Conservation (phyloP, 164 flowering plant species). For the Stephania japonica region DNA sequence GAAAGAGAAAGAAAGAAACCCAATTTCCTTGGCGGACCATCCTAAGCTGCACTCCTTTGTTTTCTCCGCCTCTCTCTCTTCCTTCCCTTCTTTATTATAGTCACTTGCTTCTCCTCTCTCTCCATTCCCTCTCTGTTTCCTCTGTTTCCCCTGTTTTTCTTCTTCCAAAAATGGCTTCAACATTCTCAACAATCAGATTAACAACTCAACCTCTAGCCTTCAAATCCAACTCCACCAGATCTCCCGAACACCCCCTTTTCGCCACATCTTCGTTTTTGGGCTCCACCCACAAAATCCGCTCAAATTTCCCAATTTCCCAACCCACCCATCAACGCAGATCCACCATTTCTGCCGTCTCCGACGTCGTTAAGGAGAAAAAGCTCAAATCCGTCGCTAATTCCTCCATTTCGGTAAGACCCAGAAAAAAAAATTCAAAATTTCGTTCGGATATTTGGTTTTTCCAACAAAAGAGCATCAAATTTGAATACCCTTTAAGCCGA, state of each 20-base stretch:
- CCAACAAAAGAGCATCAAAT: background rate
- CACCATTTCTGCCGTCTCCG: constrained; percentile 45
- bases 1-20: background rate
- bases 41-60: constrained; percentile 20
- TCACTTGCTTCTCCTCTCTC: background rate
- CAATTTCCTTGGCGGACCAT: constrained; percentile 22
- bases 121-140: background rate
- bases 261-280: constrained; percentile 30
- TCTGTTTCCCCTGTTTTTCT: background rate
- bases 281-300: constrained; percentile 29
- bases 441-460: background rate
- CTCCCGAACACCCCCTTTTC: constrained; percentile 27
- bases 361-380: constrained; percentile 67
- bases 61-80: constrained; percentile 30
- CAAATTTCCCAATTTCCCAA: constrained; percentile 11
- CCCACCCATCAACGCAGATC: constrained; percentile 23
- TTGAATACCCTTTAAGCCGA: background rate
- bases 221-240: constrained; percentile 25
- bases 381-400: constrained; percentile 26
- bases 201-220: constrained; percentile 21
- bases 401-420: constrained; percentile 39
- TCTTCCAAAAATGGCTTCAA: constrained; percentile 21
- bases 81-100: background rate
- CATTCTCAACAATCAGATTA: constrained; percentile 30
- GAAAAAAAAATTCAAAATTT: background rate